Conservation (phyloP, 805 yeast species). For the Metschnikowia bowlesiae region DNA sequence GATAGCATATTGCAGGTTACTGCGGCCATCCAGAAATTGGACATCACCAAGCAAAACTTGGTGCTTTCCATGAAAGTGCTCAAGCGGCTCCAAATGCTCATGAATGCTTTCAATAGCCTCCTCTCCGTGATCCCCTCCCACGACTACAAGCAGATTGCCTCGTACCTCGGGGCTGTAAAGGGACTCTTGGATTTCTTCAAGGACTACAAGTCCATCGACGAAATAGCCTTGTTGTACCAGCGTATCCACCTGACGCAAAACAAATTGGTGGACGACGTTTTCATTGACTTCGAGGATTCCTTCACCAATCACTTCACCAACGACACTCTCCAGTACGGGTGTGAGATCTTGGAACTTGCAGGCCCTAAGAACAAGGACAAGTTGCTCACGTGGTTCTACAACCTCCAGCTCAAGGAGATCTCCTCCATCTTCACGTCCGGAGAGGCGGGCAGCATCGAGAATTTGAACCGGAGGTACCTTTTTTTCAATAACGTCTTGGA, state of each 20-base stretch:
- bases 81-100: slow-evolving; percentile 81
- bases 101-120: slow-evolving; percentile 66
- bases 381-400: slow-evolving; percentile 69
- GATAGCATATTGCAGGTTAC: slow-evolving; percentile 65
- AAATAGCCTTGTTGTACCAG: slow-evolving; percentile 62
- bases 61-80: slow-evolving; percentile 81
- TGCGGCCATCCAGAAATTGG: slow-evolving; percentile 69
- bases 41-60: slow-evolving; percentile 77
- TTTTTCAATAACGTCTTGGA: slow-evolving; percentile 71
- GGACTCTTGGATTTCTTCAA: slow-evolving; percentile 71
- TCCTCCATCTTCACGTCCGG: slow-evolving; percentile 72
- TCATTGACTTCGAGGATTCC: slow-evolving; percentile 61
- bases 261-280: slow-evolving; percentile 62
- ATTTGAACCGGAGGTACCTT: slow-evolving; percentile 73
- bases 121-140: slow-evolving; percentile 42
- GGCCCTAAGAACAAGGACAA: slow-evolving; percentile 54
- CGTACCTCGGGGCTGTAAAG: slow-evolving; percentile 62
- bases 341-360: slow-evolving; percentile 64
- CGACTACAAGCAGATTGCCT: slow-evolving; percentile 53
- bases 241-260: slow-evolving; percentile 56
- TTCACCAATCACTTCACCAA: slow-evolving; percentile 28
- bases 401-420: slow-evolving; percentile 66
- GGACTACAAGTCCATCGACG: slow-evolving; percentile 78
- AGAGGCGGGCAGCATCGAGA: slow-evolving; percentile 94
- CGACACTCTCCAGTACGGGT: slow-evolving; percentile 52